Evolutionary conservation across 1,284 basidiomycete genomes (phyloP).

Genomic region (Sphaerobolus stellatus): DNA sequence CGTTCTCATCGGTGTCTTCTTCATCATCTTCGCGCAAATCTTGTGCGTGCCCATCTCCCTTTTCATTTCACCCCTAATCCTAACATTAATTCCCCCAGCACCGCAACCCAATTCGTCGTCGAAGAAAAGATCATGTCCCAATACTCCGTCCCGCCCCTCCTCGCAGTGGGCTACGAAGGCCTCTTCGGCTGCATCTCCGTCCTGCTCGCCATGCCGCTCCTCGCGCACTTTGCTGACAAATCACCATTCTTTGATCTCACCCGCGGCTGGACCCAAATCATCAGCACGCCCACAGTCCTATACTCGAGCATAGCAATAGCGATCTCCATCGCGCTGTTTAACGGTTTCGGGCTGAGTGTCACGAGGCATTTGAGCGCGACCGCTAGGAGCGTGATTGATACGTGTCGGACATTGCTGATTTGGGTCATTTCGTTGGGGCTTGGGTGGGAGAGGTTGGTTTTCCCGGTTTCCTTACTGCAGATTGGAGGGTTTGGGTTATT

Average conservation of each 20-base stretch:
- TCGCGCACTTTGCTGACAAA: constrained; percentile 56
- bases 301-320: constrained; percentile 79
- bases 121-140: constrained; percentile 92
- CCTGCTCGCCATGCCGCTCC: constrained; percentile 69
- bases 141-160: constrained; percentile 87
- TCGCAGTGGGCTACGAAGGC: constrained; percentile 94
- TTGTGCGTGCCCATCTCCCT: constrained; percentile 66
- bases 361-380: constrained; percentile 89
- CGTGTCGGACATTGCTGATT: constrained; percentile 92
- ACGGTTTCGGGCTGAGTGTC: constrained; percentile 92
- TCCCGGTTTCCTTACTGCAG: constrained; percentile 84
- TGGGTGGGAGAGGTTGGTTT: constrained; percentile 90
- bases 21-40: constrained; percentile 95
- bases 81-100: constrained; percentile 44
- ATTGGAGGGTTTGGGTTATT: constrained; percentile 86
- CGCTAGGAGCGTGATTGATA: constrained; percentile 88
- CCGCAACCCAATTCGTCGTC: constrained; percentile 90
- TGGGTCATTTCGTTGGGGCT: constrained; percentile 84
- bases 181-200: constrained; percentile 86
- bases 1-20: constrained; percentile 78
- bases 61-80: constrained; percentile 20
- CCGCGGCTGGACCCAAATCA: constrained; percentile 88
- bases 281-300: constrained; percentile 75
- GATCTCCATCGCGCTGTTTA: constrained; percentile 88
- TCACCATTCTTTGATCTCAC: constrained; percentile 91